A percentile compares a stretch with the other conserved stretches of the same genome.
phyloP scores from a whole-genome alignment of 805 yeast species.

The Lipomyces yamadae region DNA sequence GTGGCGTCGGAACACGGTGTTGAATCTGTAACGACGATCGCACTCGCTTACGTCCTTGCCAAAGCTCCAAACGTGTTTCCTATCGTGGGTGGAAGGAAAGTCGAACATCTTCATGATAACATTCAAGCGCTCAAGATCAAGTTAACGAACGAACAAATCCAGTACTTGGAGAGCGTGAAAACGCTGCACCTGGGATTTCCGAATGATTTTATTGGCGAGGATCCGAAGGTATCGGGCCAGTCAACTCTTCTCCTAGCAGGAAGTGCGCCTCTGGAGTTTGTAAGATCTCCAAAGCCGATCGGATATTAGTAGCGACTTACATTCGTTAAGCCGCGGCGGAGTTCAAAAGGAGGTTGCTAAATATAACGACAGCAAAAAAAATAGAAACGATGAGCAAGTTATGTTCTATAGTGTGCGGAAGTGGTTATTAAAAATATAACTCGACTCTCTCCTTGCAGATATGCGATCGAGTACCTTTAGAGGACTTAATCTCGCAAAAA shows the following conservation, averaged over 20 bases:
- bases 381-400: too few relatives aligned
- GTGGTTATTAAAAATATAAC: too few relatives aligned
- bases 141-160: conserved; percentile 34
- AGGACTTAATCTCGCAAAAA: too few relatives aligned
- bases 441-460: too few relatives aligned
- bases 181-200: conserved; percentile 40
- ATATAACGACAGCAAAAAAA: too few relatives aligned
- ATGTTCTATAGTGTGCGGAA: too few relatives aligned
- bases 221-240: conserved; percentile 8
- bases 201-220: conserved; percentile 17
- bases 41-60: conserved; percentile 40
- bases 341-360: too few relatives aligned
- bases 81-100: conserved; percentile 40
- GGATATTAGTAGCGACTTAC: neutral
- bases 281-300: neutral
- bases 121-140: conserved; percentile 35
- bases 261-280: conserved; percentile 1
- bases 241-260: conserved; percentile 7
- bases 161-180: conserved; percentile 29
- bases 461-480: too few relatives aligned
- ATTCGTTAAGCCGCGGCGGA: too few relatives aligned
- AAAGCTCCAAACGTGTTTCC: conserved; percentile 40
- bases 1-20: conserved; percentile 37
- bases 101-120: conserved; percentile 38
- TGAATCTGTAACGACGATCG: conserved; percentile 19